Conservation (phyloP, 2,329 filamentous ascomycete species). For the Niveomyces coronatus region DNA sequence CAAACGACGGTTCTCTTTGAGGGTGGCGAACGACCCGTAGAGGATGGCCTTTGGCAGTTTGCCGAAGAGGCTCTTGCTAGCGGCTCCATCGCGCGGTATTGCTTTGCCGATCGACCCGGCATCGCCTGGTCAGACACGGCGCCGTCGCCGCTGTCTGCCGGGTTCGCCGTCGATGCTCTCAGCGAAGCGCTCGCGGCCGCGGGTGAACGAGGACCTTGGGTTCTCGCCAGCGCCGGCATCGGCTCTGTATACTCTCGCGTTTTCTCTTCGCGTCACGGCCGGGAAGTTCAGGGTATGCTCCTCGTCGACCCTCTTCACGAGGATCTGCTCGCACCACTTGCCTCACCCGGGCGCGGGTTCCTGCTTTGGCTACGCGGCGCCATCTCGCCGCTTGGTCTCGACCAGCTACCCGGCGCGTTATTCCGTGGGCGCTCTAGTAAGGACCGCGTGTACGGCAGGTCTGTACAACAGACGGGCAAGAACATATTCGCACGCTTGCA, state of each 20-base stretch:
- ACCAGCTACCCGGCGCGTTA: conserved; percentile 68
- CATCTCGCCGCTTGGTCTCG: conserved; percentile 76
- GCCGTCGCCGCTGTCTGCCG: conserved; percentile 84
- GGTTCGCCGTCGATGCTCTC: conserved; percentile 82
- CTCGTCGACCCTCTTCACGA: conserved; percentile 87
- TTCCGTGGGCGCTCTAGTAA: conserved; percentile 70
- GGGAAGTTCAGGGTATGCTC: conserved; percentile 66
- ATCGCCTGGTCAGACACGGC: conserved; percentile 83
- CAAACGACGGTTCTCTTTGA: conserved; percentile 80
- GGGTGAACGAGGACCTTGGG: conserved; percentile 80
- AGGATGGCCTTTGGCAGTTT: conserved; percentile 70
- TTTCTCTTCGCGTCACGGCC: conserved; percentile 74
- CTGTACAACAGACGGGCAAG: conserved; percentile 70
- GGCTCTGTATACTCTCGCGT: conserved; percentile 85
- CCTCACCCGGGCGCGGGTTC: conserved; percentile 62
- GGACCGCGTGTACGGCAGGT: conserved; percentile 76
- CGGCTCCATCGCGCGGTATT: conserved; percentile 78
- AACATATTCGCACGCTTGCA: conserved; percentile 85
- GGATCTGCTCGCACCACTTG: conserved; percentile 62
- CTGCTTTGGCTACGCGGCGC: conserved; percentile 77
- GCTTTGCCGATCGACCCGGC: conserved; percentile 90
- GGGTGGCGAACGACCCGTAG: conserved; percentile 69
- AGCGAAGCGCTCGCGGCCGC: conserved; percentile 74
- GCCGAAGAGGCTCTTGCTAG: conserved; percentile 66
- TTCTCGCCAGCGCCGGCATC: conserved; percentile 76